Percentiles rank a stretch among this genome's conserved stretches.
These are phyloP conservation scores for Pistacia vera DNA, from an alignment of 345 rosid genomes.

Conservation along the genomic window DNA sequence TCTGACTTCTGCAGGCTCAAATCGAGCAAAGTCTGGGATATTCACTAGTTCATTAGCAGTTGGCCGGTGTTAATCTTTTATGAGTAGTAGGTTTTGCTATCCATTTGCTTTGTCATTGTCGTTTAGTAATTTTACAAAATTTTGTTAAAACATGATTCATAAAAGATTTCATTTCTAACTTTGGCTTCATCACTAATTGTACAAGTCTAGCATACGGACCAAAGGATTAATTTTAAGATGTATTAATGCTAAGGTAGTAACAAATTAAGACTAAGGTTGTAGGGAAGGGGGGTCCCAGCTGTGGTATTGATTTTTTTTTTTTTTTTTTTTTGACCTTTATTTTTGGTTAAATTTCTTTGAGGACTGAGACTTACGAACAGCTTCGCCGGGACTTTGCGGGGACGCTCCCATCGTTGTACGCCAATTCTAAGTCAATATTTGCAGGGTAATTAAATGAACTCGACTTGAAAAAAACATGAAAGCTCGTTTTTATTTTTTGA, in stretches of 20 bases:
- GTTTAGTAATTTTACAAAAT: too few species aligned
- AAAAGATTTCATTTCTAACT: neutral
- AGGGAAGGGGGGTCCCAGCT: neutral
- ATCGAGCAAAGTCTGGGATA: neutral
- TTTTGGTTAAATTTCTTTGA: too few species aligned
- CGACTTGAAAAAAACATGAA: too few species aligned
- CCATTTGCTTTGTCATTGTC: neutral
- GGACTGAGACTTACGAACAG: neutral
- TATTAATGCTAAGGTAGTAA: too few species aligned
- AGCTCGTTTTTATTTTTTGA: too few species aligned
- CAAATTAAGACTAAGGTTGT: too few species aligned
- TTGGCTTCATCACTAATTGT: neutral
- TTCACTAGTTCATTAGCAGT: neutral
- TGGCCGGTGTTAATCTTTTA: neutral
- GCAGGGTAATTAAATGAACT: too few species aligned
- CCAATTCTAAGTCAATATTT: too few species aligned
- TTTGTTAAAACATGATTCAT: neutral
- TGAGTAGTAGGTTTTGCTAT: neutral
- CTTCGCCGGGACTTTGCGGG: neutral
- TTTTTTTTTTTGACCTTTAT: too few species aligned
- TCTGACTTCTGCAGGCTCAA: neutral
- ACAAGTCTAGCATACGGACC: too few species aligned
- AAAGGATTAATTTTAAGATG: too few species aligned
- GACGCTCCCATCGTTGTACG: neutral
- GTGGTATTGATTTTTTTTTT: neutral